These are phyloP conservation scores for Austroboletus festivus DNA, from an alignment of 768 basidiomycete genomes.

Conservation along the genomic window DNA sequence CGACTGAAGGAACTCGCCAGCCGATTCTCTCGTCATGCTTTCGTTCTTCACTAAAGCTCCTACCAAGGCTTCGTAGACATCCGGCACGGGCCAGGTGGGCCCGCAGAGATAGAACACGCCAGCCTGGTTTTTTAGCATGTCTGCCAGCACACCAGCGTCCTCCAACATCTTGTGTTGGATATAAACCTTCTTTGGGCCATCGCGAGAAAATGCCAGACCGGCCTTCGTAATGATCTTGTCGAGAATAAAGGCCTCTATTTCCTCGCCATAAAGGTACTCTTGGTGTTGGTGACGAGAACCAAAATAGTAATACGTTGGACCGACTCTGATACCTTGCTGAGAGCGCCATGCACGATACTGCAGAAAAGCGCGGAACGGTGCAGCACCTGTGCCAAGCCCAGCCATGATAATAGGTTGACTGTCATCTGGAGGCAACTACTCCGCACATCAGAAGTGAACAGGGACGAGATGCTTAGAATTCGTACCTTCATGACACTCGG, in stretches of 20 bases:
- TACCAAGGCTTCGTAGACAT: conserved; percentile 91
- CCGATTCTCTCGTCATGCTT: conserved; percentile 57
- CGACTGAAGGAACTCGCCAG: conserved; percentile 80
- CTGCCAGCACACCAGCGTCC: conserved; percentile 73
- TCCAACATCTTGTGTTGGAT: conserved; percentile 98
- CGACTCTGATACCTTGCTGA: conserved; percentile 73
- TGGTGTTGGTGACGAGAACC: conserved; percentile 93
- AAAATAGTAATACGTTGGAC: conserved; percentile 97
- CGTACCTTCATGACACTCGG: conserved; percentile 98
- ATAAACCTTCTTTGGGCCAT: conserved; percentile 89
- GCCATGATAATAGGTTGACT: conserved; percentile 97
- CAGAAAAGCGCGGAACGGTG: conserved; percentile 98
- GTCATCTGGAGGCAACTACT: conserved; percentile 76
- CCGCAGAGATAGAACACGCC: conserved; percentile 97
- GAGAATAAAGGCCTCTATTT: conserved; percentile 90
- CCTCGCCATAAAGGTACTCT: conserved; percentile 96
- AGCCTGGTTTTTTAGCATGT: conserved; percentile 66
- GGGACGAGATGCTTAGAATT: not conserved
- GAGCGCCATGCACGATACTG: conserved; percentile 89
- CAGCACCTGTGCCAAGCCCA: conserved; percentile 96
- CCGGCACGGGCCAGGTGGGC: conserved; percentile 99
- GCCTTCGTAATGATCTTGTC: conserved; percentile 84
- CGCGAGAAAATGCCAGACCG: conserved; percentile 95
- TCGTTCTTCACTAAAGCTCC: conserved; percentile 73
- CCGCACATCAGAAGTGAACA: conserved; percentile 9